Base-by-base conservation (phyloP, 2,329 filamentous ascomycete genomes). In the Pseudopithomyces maydicus region DNA sequence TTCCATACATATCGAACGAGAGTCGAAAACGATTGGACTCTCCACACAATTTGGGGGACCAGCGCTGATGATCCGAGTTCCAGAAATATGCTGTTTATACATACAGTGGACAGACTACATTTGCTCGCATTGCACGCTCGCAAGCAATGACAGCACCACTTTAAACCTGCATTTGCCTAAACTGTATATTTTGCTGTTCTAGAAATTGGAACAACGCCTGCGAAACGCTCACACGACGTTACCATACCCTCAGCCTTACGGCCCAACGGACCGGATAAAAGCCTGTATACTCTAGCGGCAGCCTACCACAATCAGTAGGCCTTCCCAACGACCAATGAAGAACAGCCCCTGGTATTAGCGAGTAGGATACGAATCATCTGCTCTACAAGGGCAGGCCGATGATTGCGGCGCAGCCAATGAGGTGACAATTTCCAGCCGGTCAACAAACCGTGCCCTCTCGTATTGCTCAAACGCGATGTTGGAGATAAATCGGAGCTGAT, bases 191-290 rank as follows among this genome's bases (percentile, higher is more conserved):
- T 65, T 69, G 65, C 67, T 55, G 59, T 65, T 54, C 50, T 47
- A 39, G 54, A 41, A 17, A 53, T 29, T n/a, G n/a, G n/a, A n/a
- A n/a, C 32, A 54, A 48, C 26, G 23, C 17, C 6, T 47, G 29
- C 58, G 26, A 38, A 43, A 55, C 39, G 57, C 52, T 53, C 52
- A 54, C 61, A 23, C 33, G 45, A 56, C 56, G 46, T 60, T 55
- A 46, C 49, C 55, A 62, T 64, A 61, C 61, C 56, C 55, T 43
- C 56, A 67, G 57, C 51, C 32, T 29, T 56, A 58, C 64, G 67
- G 67, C 62, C 62, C 51, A 65, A 55, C 66, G 66, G 68, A 69
- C 68, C 70, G 70, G 69, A 44, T 72, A 73, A 71, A 66, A 70
- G 43, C 59, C 54, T 35, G 49, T 52, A 56, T 48, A 65, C 52